Evolutionary conservation across 768 basidiomycete species (phyloP), one percentile per base, ranked within the genome.

Genomic region (Inosperma sp.): DNA sequence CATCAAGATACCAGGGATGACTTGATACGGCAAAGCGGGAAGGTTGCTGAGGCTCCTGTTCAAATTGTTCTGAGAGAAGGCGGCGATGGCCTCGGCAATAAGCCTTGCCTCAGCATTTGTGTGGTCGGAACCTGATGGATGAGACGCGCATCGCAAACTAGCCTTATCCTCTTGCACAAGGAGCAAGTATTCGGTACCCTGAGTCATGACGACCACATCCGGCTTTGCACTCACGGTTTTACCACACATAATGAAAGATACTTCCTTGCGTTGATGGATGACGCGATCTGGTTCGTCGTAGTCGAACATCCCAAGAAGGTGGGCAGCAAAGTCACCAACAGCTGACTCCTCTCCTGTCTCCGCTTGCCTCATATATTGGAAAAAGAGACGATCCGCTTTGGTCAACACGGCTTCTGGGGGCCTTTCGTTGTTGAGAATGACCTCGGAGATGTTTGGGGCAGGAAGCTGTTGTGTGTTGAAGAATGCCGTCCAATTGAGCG

Each of bases 51-150:
- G 22, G 12, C 26, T 45, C 14, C 57, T 58, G 19, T 39, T 45
- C 19, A 35, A 30, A 51, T 66, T 64, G 56, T 65, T 68, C 35
- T 59, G 56, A 45, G 57, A 53, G 55, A 61, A 68, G 21, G 67
- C 67, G 10, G 68, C 68, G 40, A 72, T 62, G 5, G 67, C 65
- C 29, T 56, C 54, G 10, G 66, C 68, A 22, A 71, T 59, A 26
- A 72, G 54, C 46, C 62, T 63, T 10, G 68, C 57, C 42, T 68
- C 67, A 16, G 63, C 63, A 49, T 68, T 58, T 9, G 60, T 52
- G 19, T 43, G 41, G 30, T 59, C 55, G 21, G 43, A 35, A 53
- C 41, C 22, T 55, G 54, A 42, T 59, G 33, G 43, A 62, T 29
- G 61, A 63, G 4, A 36, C 40, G 43, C 43, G 33, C 33, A 30